These are phyloP conservation scores for Zymoseptoria ardabiliae DNA, from an alignment of 2,329 filamentous ascomycete species.

Conservation along the genomic window DNA sequence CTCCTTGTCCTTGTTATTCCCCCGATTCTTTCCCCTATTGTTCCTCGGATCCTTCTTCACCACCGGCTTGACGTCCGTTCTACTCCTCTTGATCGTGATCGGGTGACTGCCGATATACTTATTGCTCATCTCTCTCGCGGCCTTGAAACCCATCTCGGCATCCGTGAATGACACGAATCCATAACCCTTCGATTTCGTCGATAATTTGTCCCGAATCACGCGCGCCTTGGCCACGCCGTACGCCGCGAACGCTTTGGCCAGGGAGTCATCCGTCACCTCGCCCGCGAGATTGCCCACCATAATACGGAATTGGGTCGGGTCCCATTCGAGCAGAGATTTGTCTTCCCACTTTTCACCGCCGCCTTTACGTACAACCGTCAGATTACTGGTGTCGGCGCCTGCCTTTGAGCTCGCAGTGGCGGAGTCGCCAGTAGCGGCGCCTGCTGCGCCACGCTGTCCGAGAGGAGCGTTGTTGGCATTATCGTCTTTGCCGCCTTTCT, in stretches of 20 bases:
- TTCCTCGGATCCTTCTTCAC: conserved; percentile 43
- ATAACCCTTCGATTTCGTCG: conserved; percentile 91
- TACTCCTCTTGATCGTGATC: conserved; percentile 68
- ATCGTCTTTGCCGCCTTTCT: conserved; percentile 13
- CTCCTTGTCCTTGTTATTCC: conserved; percentile 32
- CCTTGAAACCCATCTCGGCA: conserved; percentile 92
- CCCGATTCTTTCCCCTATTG: conserved; percentile 46
- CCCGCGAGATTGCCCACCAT: conserved; percentile 96
- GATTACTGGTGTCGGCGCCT: conserved; percentile 10
- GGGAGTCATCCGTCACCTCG: conserved; percentile 91
- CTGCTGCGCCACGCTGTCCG: conserved; percentile 13
- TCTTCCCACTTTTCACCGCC: conserved; percentile 93
- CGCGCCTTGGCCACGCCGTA: conserved; percentile 92
- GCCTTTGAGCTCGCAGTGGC: conserved; percentile 8
- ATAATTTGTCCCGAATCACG: conserved; percentile 90
- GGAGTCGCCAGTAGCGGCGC: conserved; percentile 1
- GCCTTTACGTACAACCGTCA: conserved; percentile 75
- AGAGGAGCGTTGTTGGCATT: conserved; percentile 14
- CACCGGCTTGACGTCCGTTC: conserved; percentile 79
- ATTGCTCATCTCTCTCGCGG: conserved; percentile 95
- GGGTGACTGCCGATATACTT: conserved; percentile 99
- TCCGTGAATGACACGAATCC: conserved; percentile 95
- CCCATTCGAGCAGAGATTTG: conserved; percentile 84
- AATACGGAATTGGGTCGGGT: conserved; percentile 84
- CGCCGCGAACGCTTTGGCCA: conserved; percentile 85